phyloP scores from a whole-genome alignment of 208 protist genomes.

The Acanthamoeba castellanii region DNA sequence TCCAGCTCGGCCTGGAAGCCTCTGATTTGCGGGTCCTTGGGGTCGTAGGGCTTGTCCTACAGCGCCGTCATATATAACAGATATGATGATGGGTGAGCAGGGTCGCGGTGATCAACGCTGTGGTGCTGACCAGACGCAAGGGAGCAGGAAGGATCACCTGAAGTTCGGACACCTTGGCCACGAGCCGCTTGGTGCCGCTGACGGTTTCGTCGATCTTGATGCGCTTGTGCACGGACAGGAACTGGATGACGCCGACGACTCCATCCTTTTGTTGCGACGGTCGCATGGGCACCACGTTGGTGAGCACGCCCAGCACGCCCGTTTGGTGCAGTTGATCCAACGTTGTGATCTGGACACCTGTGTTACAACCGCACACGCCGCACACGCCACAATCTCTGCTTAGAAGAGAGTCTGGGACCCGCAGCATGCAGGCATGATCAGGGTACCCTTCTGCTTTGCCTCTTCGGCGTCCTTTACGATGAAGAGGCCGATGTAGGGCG shows the following conservation, averaged over 20 bases:
- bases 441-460: constrained; percentile 21
- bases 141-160: neutral
- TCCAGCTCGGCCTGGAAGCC: constrained; percentile 53
- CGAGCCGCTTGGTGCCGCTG: neutral
- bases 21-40: constrained; percentile 16
- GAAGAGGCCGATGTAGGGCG: constrained; percentile 65
- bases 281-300: constrained; percentile 26
- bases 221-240: constrained; percentile 62
- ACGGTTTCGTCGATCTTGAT: constrained; percentile 49
- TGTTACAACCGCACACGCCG: too few relatives aligned
- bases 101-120: neutral
- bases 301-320: constrained; percentile 48
- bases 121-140: neutral
- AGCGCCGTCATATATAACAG: neutral
- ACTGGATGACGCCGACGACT: constrained; percentile 45
- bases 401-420: neutral
- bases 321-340: constrained; percentile 46
- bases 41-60: constrained; percentile 65
- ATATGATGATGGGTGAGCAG: too few relatives aligned
- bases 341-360: constrained; percentile 58
- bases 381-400: neutral
- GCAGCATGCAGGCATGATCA: neutral
- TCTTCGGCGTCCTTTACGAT: constrained; percentile 67
- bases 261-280: constrained; percentile 53
- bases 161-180: constrained; percentile 54